These are phyloP conservation scores for Globisporangium camurandrum DNA, from an alignment of 352 stramenopile species.

Conservation along the genomic window DNA sequence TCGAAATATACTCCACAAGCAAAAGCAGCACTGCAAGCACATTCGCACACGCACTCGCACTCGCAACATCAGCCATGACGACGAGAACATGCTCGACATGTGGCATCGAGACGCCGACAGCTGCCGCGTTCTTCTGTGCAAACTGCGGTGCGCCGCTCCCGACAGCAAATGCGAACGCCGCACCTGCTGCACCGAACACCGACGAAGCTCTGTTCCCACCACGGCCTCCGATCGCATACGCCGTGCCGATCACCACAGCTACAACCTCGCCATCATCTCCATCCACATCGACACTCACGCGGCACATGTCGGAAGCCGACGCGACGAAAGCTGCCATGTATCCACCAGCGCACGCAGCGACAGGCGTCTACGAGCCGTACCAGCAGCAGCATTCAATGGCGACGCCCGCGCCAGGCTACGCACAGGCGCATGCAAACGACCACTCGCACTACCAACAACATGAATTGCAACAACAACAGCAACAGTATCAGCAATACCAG, in stretches of 20 bases:
- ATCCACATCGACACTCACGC: neutral
- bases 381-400: no score
- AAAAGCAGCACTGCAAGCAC: no score
- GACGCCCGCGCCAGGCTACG: no score
- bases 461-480: no score
- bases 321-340: neutral
- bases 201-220: neutral
- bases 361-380: neutral
- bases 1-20: no score
- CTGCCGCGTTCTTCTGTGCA: constrained; percentile 1
- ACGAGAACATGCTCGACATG: constrained; percentile 2
- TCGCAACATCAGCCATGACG: neutral
- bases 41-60: neutral
- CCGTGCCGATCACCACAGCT: neutral
- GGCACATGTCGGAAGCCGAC: neutral
- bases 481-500: no score
- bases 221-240: neutral
- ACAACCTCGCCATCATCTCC: neutral
- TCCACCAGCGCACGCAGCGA: neutral
- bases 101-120: constrained; percentile 1
- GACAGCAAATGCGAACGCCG: no score
- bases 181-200: neutral
- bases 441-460: no score
- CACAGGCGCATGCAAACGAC: no score
- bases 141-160: constrained; percentile 3